A percentile compares a stretch with the other conserved stretches of the same genome.
These are phyloP conservation scores for Penicillium sp. DNA, from an alignment of 2,329 filamentous ascomycete species.

Conservation along the genomic window DNA sequence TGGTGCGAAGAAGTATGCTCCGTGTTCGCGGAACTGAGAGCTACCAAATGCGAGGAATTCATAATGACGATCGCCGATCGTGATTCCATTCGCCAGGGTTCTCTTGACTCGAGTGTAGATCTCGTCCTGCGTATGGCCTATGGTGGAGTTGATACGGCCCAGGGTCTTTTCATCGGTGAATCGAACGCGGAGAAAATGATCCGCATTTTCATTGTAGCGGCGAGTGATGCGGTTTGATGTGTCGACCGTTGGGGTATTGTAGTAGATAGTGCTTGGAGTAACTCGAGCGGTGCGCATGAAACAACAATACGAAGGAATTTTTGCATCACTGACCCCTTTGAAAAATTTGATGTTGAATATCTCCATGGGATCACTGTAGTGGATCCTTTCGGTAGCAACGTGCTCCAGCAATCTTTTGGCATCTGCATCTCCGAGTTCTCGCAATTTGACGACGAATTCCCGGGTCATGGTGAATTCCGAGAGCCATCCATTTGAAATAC, in stretches of 20 bases:
- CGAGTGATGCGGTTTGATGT: constrained; percentile 86
- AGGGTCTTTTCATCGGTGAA: constrained; percentile 79
- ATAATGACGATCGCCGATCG: constrained; percentile 79
- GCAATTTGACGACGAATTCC: constrained; percentile 69
- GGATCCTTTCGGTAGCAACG: constrained; percentile 66
- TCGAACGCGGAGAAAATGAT: constrained; percentile 85
- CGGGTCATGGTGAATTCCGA: constrained; percentile 73
- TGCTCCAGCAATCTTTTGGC: constrained; percentile 75
- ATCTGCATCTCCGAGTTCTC: constrained; percentile 52
- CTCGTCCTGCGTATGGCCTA: constrained; percentile 65
- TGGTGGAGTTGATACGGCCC: constrained; percentile 63
- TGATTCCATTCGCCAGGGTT: constrained; percentile 76
- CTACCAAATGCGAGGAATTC: constrained; percentile 94
- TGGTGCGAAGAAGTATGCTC: constrained; percentile 89
- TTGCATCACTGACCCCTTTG: constrained; percentile 54
- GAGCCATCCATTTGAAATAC: constrained; percentile 77
- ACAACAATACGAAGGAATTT: constrained; percentile 72
- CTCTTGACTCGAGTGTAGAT: constrained; percentile 75
- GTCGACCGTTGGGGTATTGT: constrained; percentile 77
- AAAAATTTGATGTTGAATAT: constrained; percentile 64
- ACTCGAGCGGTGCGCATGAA: constrained; percentile 76
- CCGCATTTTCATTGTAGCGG: constrained; percentile 67
- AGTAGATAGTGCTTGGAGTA: constrained; percentile 82
- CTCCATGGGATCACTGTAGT: constrained; percentile 70
- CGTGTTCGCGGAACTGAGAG: constrained; percentile 89